These are phyloP conservation scores for Pestalotiopsis fici DNA, from an alignment of 2,329 filamentous ascomycete species.

Conservation along the genomic window DNA sequence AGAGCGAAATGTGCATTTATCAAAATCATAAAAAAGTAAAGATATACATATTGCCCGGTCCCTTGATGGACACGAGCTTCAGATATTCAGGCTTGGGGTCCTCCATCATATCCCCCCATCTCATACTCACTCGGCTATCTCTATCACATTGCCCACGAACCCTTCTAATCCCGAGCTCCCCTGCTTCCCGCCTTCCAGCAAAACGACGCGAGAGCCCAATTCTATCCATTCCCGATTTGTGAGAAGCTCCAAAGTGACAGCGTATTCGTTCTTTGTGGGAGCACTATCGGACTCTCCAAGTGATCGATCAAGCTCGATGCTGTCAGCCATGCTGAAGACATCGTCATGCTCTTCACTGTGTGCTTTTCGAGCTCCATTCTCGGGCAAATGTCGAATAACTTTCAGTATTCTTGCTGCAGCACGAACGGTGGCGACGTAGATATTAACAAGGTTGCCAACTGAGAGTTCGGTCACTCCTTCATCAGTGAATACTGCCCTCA, in stretches of 20 bases:
- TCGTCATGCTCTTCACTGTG: conserved; percentile 48
- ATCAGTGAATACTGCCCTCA: conserved; percentile 71
- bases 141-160: conserved; percentile 68
- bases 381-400: conserved; percentile 37
- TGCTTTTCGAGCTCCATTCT: conserved; percentile 23
- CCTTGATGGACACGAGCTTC: not conserved
- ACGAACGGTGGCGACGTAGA: conserved; percentile 86
- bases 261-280: conserved; percentile 36
- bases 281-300: conserved; percentile 24
- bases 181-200: conserved; percentile 71
- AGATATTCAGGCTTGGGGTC: not conserved
- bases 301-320: conserved; percentile 36
- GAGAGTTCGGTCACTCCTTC: conserved; percentile 63
- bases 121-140: conserved; percentile 55
- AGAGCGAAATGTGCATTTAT: conserved; percentile 12
- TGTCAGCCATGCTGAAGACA: conserved; percentile 59
- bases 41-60: not conserved
- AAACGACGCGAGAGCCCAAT: conserved; percentile 67
- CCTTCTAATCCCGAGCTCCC: conserved; percentile 70
- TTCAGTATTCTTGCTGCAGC: conserved; percentile 75
- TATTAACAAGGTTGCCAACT: conserved; percentile 71
- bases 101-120: not conserved
- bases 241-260: conserved; percentile 69
- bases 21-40: not conserved
- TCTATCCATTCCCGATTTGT: conserved; percentile 74